Evolutionary conservation across 163 green algal species (phyloP).

Genomic region (Scenedesmus sp.): DNA sequence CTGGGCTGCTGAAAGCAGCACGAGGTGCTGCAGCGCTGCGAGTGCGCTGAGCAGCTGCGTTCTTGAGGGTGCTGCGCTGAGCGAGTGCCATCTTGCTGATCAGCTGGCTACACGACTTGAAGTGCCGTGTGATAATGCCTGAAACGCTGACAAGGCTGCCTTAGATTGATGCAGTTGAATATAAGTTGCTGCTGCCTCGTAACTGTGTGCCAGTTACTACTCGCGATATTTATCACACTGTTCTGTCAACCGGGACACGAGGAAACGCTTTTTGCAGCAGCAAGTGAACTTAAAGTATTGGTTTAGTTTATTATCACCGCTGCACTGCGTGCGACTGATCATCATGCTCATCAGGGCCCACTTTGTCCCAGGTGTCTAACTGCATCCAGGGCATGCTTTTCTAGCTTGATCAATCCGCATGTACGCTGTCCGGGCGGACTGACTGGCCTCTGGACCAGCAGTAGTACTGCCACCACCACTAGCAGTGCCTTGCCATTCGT

Average conservation of each 20-base stretch:
- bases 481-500: neutral
- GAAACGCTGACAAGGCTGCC: neutral
- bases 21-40: slow-evolving; percentile 42
- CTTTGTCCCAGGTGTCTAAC: no score
- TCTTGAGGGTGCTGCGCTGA: slow-evolving; percentile 34
- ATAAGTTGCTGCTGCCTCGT: neutral
- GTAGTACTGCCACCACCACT: neutral
- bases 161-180: neutral
- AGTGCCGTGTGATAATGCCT: slow-evolving; percentile 15
- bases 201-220: neutral
- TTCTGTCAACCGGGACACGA: neutral
- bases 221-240: neutral
- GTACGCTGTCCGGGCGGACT: no score
- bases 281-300: neutral
- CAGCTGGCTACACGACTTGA: neutral
- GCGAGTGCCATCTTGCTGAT: slow-evolving; percentile 21
- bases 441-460: neutral
- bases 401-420: no score
- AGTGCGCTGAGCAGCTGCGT: slow-evolving; percentile 26
- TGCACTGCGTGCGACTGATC: neutral
- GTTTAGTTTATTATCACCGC: neutral
- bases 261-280: neutral
- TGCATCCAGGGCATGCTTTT: no score
- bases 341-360: neutral
- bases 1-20: slow-evolving; percentile 27